These are phyloP conservation scores for Pseudisothecium myosuroides DNA, from an alignment of 225 moss, liverwort and hornwort genomes.

Conservation along the genomic window DNA sequence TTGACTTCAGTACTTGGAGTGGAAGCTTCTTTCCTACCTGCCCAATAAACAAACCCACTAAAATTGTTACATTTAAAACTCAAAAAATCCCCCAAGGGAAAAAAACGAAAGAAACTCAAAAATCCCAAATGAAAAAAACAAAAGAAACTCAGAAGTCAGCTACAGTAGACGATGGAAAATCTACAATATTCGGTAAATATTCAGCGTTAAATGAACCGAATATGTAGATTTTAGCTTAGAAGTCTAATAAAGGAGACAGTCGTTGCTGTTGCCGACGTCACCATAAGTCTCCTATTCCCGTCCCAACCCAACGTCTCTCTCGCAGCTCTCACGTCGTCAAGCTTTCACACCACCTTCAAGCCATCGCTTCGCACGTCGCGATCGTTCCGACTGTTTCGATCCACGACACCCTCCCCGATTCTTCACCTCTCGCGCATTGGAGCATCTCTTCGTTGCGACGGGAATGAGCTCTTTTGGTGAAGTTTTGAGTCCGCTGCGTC, in stretches of 20 bases:
- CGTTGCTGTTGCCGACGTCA: background rate
- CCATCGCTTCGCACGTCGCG: background rate
- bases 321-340: background rate
- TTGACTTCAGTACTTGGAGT: background rate
- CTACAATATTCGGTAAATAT: accelerated
- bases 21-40: background rate
- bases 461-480: background rate
- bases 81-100: background rate
- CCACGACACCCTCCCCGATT: background rate
- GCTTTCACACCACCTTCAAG: background rate
- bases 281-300: background rate
- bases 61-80: background rate
- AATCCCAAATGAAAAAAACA: background rate
- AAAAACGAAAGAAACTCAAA: background rate
- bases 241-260: background rate
- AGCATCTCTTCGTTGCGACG: background rate
- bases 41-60: background rate
- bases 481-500: background rate
- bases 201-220: accelerated
- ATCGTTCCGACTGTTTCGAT: background rate
- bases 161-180: background rate
- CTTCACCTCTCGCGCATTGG: background rate
- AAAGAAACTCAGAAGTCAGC: background rate
- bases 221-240: background rate
- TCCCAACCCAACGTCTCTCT: slow-evolving; percentile 1